Base-by-base conservation (phyloP, 441 rosid genomes). In the Gossypium trilobum region DNA sequence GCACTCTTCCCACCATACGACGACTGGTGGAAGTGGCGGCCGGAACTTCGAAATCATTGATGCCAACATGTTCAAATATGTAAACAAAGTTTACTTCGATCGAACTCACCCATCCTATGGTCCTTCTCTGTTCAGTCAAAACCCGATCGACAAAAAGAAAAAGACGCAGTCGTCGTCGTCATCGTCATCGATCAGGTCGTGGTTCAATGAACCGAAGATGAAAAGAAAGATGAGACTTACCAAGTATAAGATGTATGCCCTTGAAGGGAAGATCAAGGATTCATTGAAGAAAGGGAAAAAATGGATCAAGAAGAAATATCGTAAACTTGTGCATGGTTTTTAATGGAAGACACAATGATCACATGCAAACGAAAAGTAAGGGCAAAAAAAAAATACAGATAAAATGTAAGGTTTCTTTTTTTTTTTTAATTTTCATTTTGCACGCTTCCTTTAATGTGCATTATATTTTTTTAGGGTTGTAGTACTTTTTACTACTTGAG, bases 271-370 rank as follows among this genome's bases (percentile, higher is more conserved):
- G 73, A 78, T 89, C 33, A 88, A 88, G 82, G 74, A 86, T 5
- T 88, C 98, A n/a, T 67, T 89, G 14, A 88, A 80, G 71, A 86
- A 82, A 48, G 88, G 94, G n/a, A 66, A 83, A 58, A 85, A 80
- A 68, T 90, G 97, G 97, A 83, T 92, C 82, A 89, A 88, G 77
- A 80, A 72, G 81, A 87, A 76, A 73, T 90, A 82, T 75, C 85
- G 83, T 50, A 82, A 71, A 76, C 70, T 88, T 29, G 70, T 83
- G 3, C 85, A 84, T 64, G 83, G 87, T 1, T 86, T 74, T 76
- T 80, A 61, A 70, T 2, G 11, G 2, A 9, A 8, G 2, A 55
- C 17, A 51, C 19, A 5, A 9, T 2, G 5, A 65, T 42, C 16
- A 2, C 33, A 65, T 42, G 20, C 22, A 55, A 20, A 13, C 4